phyloP scores from a whole-genome alignment of 2,329 filamentous ascomycete species.

The Ambrosiella xylebori region DNA sequence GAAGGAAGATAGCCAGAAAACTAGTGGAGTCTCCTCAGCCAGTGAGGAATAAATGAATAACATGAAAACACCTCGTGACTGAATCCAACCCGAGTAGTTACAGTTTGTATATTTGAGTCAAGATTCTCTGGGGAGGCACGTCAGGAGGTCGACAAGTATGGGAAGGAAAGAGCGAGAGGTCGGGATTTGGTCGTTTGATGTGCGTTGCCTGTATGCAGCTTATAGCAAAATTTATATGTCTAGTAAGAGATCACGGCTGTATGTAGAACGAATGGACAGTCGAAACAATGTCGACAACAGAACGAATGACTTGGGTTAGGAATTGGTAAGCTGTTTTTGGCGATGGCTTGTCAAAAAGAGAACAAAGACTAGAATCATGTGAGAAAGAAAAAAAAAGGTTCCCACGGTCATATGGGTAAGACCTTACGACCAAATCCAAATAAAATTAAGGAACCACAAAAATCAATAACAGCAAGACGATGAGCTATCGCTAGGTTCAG shows the following conservation, averaged over 20 bases:
- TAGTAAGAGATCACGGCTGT: not conserved
- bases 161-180: conserved; percentile 2
- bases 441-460: not conserved
- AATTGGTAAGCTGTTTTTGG: not conserved
- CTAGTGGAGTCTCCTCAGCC: not conserved
- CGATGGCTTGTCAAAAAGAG: not conserved
- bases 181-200: not conserved
- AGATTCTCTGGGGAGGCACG: not conserved
- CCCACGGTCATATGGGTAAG: not conserved
- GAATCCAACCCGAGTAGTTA: no score
- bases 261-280: not conserved
- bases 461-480: not conserved
- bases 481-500: not conserved
- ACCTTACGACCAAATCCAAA: not conserved
- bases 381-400: not conserved
- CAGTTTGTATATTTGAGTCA: not conserved
- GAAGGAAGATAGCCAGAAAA: not conserved
- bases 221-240: not conserved
- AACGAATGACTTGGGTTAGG: not conserved
- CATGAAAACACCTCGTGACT: not conserved
- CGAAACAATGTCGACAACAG: not conserved
- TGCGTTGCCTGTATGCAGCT: not conserved
- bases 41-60: not conserved
- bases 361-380: not conserved
- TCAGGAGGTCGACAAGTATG: not conserved